These are phyloP conservation scores for Solanum phureja DNA, from an alignment of 257 asterid species.

Conservation along the genomic window DNA sequence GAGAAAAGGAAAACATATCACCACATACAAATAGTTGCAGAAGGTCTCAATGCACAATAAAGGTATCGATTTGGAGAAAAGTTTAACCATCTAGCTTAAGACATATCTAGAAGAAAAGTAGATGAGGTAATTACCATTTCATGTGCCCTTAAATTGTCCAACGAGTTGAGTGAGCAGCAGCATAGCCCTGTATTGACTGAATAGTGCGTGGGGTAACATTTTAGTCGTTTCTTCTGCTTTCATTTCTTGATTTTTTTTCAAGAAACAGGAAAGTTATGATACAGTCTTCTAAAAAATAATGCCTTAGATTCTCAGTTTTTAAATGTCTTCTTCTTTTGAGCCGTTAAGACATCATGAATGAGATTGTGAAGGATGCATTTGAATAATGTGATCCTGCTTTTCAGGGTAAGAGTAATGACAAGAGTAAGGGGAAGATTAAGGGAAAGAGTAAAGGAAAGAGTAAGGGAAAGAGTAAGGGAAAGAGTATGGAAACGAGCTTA, in stretches of 20 bases:
- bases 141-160: not conserved
- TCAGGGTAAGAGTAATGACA: conserved; percentile 18
- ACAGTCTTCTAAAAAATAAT: not conserved
- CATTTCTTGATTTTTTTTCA: not conserved
- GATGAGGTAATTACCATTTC: not conserved
- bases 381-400: conserved; percentile 7
- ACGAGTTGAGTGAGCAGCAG: not conserved
- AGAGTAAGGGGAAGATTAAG: not conserved
- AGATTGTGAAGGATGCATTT: not conserved
- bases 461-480: not conserved
- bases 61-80: not conserved
- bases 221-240: not conserved
- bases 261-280: not conserved
- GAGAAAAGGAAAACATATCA: not conserved
- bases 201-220: not conserved
- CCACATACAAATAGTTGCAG: not conserved
- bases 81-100: not conserved
- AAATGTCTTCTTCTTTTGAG: not conserved
- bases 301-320: not conserved
- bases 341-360: not conserved
- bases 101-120: not conserved
- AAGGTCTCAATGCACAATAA: not conserved
- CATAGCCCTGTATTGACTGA: not conserved
- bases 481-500: not conserved
- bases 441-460: conserved; percentile 29